These are phyloP conservation scores for Zelopaecilomyces penicillatus DNA, from an alignment of 2,329 filamentous ascomycete species.

Conservation along the genomic window DNA sequence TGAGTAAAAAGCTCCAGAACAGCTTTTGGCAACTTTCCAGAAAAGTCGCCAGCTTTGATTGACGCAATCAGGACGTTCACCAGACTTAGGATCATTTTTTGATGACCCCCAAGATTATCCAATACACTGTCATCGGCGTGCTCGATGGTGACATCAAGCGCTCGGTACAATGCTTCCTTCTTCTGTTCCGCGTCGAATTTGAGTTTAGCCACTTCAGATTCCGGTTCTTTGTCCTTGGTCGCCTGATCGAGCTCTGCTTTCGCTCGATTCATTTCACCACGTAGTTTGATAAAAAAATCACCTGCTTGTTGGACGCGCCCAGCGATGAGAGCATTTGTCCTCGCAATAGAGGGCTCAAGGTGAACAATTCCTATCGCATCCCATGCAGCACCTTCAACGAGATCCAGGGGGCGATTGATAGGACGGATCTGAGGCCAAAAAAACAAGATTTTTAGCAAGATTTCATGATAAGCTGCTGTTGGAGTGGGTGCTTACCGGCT, in stretches of 20 bases:
- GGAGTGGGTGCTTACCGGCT: constrained; percentile 24
- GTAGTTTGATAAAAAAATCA: constrained; percentile 40
- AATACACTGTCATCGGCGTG: constrained; percentile 48
- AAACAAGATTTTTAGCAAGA: constrained; percentile 5
- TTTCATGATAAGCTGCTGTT: background rate
- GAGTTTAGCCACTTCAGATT: constrained; percentile 26
- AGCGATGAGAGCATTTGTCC: constrained; percentile 33
- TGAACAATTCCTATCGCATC: constrained; percentile 44
- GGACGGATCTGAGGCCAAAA: constrained; percentile 26
- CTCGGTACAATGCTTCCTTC: constrained; percentile 40
- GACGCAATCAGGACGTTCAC: constrained; percentile 47
- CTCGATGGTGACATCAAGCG: constrained; percentile 45
- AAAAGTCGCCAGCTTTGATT: constrained; percentile 44
- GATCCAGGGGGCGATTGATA: constrained; percentile 34
- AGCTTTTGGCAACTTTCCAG: constrained; percentile 44
- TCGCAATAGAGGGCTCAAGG: constrained; percentile 32
- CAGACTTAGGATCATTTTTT: constrained; percentile 47
- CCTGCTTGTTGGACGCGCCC: constrained; percentile 43
- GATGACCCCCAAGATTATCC: constrained; percentile 49
- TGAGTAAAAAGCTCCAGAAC: constrained; percentile 52
- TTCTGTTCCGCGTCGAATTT: constrained; percentile 35
- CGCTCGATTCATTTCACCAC: constrained; percentile 38
- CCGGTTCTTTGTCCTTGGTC: constrained; percentile 32
- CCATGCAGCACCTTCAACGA: constrained; percentile 42
- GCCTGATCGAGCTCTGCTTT: constrained; percentile 38